A percentile compares a stretch with the other conserved stretches of the same genome.
These are phyloP conservation scores for Inga oerstediana DNA, from an alignment of 306 rosid species.

Conservation along the genomic window DNA sequence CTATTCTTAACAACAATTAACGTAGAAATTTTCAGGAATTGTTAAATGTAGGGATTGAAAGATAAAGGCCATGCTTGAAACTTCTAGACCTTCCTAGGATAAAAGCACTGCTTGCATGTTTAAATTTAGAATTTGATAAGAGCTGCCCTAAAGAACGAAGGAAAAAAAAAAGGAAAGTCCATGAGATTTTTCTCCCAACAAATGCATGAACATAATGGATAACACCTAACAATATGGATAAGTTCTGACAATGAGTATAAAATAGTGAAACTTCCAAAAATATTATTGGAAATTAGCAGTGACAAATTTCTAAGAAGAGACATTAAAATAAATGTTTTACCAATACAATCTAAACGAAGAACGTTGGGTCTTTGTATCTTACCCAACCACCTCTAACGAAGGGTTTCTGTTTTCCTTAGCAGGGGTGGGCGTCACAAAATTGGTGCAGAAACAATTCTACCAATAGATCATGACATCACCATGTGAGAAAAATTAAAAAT, in stretches of 20 bases:
- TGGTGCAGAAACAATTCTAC: conserved; percentile 90
- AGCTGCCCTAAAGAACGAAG: conserved; percentile 31
- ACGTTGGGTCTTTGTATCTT: conserved; percentile 25
- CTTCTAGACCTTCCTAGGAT: conserved; percentile 2
- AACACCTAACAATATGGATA: conserved; percentile 23
- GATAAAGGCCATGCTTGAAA: conserved; percentile 23
- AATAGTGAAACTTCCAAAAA: conserved; percentile 15
- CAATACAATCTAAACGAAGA: conserved; percentile 8
- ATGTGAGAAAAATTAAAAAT: conserved; percentile 26
- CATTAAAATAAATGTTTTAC: not conserved
- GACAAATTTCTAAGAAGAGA: not conserved
- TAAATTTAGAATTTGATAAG: conserved; percentile 21
- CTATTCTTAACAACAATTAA: not conserved
- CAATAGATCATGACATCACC: conserved; percentile 35
- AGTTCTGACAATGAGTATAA: conserved; percentile 24
- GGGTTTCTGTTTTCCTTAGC: conserved; percentile 78
- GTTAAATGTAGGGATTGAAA: conserved; percentile 21
- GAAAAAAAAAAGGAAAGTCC: conserved; percentile 8
- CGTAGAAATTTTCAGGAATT: conserved; percentile 8
- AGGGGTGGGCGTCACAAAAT: conserved; percentile 88
- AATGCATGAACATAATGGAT: conserved; percentile 31
- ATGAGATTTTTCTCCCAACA: not conserved
- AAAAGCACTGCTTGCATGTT: conserved; percentile 12
- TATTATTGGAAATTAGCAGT: conserved; percentile 23
- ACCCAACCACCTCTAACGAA: conserved; percentile 92